phyloP scores from a whole-genome alignment of 805 yeast species.

The Wickerhamiella sorbophila region DNA sequence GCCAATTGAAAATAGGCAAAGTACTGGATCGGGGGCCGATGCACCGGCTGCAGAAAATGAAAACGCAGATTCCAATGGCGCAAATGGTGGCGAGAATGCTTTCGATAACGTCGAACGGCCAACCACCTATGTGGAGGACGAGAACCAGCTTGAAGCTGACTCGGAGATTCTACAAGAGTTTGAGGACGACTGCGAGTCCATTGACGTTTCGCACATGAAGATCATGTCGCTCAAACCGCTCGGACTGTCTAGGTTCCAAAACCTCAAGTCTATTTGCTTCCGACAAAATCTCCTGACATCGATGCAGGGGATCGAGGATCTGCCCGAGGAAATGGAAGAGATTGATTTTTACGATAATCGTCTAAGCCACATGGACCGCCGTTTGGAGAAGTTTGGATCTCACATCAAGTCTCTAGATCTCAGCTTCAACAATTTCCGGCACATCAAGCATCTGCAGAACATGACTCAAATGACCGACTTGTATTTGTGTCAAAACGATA shows the following conservation, averaged over 20 bases:
- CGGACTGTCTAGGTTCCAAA: slow-evolving; percentile 33
- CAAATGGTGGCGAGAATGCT: neutral
- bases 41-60: no score
- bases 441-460: slow-evolving; percentile 61
- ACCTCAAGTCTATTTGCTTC: slow-evolving; percentile 49
- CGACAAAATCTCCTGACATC: slow-evolving; percentile 73
- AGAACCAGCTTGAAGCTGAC: slow-evolving; percentile 42
- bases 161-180: slow-evolving; percentile 37
- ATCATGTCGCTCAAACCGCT: slow-evolving; percentile 36
- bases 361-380: slow-evolving; percentile 62
- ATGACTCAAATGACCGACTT: slow-evolving; percentile 49
- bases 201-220: slow-evolving; percentile 47
- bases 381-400: slow-evolving; percentile 47
- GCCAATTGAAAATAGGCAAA: no score
- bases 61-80: no score
- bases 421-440: slow-evolving; percentile 78
- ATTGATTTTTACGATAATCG: slow-evolving; percentile 87
- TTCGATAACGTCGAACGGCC: slow-evolving; percentile 2
- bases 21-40: no score
- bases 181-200: slow-evolving; percentile 34
- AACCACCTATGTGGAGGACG: slow-evolving; percentile 11
- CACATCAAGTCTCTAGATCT: slow-evolving; percentile 45
- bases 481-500: slow-evolving; percentile 81
- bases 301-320: slow-evolving; percentile 51
- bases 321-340: slow-evolving; percentile 49